Conservation (phyloP, 78 protist genomes). For the Dictyostelium intermedium region DNA sequence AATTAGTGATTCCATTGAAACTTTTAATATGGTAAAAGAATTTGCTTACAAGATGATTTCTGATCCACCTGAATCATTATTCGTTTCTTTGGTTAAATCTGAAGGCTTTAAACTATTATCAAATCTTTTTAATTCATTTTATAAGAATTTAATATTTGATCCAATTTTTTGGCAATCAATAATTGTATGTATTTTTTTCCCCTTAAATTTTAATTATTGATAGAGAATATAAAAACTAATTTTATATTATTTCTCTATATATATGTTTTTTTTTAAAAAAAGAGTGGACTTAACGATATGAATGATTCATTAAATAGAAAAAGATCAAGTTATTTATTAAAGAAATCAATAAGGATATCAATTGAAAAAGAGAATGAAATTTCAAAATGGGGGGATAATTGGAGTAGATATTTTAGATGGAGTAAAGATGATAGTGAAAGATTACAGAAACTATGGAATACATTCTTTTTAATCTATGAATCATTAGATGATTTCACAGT, state of each 20-base stretch:
- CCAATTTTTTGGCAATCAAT: constrained; percentile 16
- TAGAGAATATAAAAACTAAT: neutral
- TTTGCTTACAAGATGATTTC: neutral
- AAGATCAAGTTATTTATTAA: constrained; percentile 50
- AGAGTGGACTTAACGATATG: constrained; percentile 30
- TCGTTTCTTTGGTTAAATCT: neutral
- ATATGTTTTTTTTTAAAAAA: neutral
- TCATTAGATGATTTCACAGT: constrained; percentile 61
- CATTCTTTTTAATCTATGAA: constrained; percentile 62
- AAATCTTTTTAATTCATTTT: neutral
- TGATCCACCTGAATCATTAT: neutral
- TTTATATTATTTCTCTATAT: neutral
- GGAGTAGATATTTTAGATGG: constrained; percentile 56
- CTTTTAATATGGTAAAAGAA: neutral
- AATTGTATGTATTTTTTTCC: neutral
- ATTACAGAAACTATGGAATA: constrained; percentile 49
- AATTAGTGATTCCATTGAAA: neutral
- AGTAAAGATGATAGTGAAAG: neutral
- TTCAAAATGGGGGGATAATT: neutral
- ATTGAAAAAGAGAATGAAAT: constrained; percentile 13
- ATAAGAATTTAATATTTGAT: neutral
- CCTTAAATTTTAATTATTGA: neutral
- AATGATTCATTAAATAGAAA: constrained; percentile 53
- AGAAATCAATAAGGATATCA: constrained; percentile 11
- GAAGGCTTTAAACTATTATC: constrained; percentile 29